phyloP scores from a whole-genome alignment of 441 rosid genomes.

The Corymbia calophylla region DNA sequence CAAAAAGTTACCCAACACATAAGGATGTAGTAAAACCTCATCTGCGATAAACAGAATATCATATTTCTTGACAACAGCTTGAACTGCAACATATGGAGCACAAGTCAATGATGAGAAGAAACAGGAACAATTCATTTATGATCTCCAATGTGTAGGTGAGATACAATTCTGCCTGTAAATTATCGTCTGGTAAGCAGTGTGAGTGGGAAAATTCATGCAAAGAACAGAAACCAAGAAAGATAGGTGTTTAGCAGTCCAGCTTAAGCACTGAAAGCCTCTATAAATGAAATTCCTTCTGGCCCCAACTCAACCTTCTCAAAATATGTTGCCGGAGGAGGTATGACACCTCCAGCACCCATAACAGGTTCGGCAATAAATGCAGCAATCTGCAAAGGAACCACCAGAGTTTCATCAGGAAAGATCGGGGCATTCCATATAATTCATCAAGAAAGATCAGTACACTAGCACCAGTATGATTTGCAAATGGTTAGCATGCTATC shows the following conservation, averaged over 20 bases:
- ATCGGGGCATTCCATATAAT: neutral
- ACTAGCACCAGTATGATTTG: neutral
- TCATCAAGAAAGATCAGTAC: conserved; percentile 8
- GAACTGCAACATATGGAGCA: conserved; percentile 34
- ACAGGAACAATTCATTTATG: neutral
- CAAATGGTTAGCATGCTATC: neutral
- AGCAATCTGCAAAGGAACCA: conserved; percentile 63
- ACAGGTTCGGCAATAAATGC: conserved; percentile 98
- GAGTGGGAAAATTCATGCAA: neutral
- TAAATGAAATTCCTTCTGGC: neutral
- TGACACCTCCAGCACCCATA: conserved; percentile 99
- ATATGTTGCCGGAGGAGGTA: conserved; percentile 93
- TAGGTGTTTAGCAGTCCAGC: neutral
- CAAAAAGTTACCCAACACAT: neutral
- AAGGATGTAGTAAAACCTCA: conserved; percentile 45
- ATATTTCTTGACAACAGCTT: conserved; percentile 83
- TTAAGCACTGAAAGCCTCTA: neutral
- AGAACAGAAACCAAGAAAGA: neutral
- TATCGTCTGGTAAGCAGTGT: neutral
- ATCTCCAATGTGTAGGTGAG: neutral
- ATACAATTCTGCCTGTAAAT: neutral
- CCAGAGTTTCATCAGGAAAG: neutral
- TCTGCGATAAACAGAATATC: conserved; percentile 89
- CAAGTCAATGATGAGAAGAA: neutral
- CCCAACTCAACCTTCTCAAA: conserved; percentile 72